phyloP scores from a whole-genome alignment of 495 filamentous ascomycete genomes.

The Aspergillus coremiiformis region DNA sequence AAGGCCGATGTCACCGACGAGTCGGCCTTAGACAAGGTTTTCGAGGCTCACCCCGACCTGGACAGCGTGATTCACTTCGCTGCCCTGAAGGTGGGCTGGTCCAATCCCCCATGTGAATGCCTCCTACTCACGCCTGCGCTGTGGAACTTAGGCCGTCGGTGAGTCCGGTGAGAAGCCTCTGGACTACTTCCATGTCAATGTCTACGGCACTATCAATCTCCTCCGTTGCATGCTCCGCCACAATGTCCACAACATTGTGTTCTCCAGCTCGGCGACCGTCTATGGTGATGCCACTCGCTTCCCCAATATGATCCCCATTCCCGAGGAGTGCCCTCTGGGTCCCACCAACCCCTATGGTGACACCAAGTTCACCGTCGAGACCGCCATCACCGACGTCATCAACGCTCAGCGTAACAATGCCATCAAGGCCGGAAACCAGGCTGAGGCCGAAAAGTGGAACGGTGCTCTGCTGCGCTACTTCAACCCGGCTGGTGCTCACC shows the following conservation, averaged over 20 bases:
- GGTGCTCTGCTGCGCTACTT: conserved; percentile 92
- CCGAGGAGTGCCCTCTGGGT: conserved; percentile 89
- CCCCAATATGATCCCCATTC: conserved; percentile 97
- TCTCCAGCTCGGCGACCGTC: conserved; percentile 93
- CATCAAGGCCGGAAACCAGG: conserved; percentile 68
- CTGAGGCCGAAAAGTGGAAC: conserved; percentile 71
- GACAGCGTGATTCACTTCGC: conserved; percentile 99
- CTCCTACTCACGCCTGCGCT: conserved; percentile 2
- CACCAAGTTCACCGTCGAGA: conserved; percentile 88
- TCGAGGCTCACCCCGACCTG: conserved; percentile 82
- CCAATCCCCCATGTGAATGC: background rate
- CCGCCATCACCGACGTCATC: conserved; percentile 83
- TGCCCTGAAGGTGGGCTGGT: conserved; percentile 72
- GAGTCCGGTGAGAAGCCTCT: conserved; percentile 92
- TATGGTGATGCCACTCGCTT: conserved; percentile 97
- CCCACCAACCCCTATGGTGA: conserved; percentile 96
- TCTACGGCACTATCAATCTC: conserved; percentile 84
- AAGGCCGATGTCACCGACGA: conserved; percentile 84
- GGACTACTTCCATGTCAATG: conserved; percentile 97
- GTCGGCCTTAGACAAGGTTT: conserved; percentile 75
- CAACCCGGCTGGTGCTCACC: conserved; percentile 93
- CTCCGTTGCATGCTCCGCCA: conserved; percentile 80
- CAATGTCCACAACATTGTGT: conserved; percentile 93
- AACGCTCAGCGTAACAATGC: conserved; percentile 78
- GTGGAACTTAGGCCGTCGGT: conserved; percentile 69